Conservation (phyloP, 2,329 filamentous ascomycete species). For the Nothophaeocryptopus gaeumannii region DNA sequence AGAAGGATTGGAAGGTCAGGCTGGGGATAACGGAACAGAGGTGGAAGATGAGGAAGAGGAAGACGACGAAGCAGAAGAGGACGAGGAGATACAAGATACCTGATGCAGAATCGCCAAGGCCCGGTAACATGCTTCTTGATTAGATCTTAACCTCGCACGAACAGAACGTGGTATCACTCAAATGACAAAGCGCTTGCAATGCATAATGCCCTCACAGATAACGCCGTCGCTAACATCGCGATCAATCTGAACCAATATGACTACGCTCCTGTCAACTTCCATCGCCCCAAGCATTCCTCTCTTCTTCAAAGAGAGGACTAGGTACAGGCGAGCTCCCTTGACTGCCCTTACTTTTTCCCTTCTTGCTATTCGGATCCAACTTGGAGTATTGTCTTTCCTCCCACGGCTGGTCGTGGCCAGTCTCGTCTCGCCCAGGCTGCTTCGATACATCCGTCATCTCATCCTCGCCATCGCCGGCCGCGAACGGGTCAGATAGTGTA, state of each 20-base stretch:
- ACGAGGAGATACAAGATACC: too few species aligned
- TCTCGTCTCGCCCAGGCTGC: conserved; percentile 26
- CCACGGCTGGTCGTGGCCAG: conserved; percentile 32
- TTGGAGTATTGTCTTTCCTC: conserved; percentile 26
- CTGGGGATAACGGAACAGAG: too few species aligned
- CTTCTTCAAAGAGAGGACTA: conserved; percentile 29
- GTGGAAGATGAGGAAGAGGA: too few species aligned
- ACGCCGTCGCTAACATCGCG: conserved; percentile 9
- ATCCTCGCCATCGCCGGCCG: conserved; percentile 42
- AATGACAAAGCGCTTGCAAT: too few species aligned
- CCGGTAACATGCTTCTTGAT: too few species aligned
- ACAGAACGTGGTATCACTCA: too few species aligned
- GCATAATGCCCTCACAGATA: background rate
- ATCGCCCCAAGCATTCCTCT: conserved; percentile 27
- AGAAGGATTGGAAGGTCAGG: too few species aligned
- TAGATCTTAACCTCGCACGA: too few species aligned
- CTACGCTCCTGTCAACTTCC: background rate
- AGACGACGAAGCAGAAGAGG: too few species aligned
- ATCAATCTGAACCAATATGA: background rate
- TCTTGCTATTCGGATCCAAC: conserved; percentile 6
- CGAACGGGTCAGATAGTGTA: conserved; percentile 45
- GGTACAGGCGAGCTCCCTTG: conserved; percentile 9
- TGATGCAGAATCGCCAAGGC: too few species aligned
- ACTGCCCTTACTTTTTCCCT: conserved; percentile 10
- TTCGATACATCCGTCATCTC: conserved; percentile 22